Percentiles rank a stretch among this genome's conserved stretches.
phyloP scores from a whole-genome alignment of 257 asterid species.

The Jaltomata sinuosa region DNA sequence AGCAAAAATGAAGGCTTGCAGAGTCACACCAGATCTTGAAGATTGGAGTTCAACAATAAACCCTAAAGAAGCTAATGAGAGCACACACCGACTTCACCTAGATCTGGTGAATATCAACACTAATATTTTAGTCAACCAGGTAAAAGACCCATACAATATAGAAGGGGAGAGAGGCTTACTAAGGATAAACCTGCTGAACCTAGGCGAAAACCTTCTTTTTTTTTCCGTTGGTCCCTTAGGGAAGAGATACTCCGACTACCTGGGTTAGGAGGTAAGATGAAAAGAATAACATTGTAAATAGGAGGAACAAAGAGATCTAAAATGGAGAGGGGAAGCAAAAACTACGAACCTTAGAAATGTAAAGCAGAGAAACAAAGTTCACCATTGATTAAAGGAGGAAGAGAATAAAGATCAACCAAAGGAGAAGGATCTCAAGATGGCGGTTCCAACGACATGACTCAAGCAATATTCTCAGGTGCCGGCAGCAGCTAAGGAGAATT shows the following conservation, averaged over 20 bases:
- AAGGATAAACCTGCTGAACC: neutral
- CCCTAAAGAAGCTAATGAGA: neutral
- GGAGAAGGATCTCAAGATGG: neutral
- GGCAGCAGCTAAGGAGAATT: neutral
- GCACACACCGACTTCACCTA: neutral
- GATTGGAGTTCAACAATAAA: neutral
- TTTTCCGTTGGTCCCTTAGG: neutral
- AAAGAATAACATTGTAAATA: neutral
- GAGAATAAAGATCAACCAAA: neutral
- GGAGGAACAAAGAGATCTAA: neutral
- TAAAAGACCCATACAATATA: neutral
- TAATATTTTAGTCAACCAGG: neutral
- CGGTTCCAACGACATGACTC: neutral
- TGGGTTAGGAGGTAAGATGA: neutral
- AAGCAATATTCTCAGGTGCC: neutral
- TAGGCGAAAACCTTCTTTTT: neutral
- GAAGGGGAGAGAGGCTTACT: neutral
- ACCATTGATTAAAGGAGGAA: neutral
- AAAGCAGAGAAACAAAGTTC: neutral
- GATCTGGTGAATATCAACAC: neutral
- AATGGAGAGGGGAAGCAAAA: neutral
- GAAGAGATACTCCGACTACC: neutral
- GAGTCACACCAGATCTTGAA: neutral
- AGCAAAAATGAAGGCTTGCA: neutral
- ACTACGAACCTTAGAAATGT: neutral